Percentiles rank a stretch among this genome's conserved stretches.
Conservation (phyloP, 495 filamentous ascomycete genomes). For the Jackrogersella minutella region DNA sequence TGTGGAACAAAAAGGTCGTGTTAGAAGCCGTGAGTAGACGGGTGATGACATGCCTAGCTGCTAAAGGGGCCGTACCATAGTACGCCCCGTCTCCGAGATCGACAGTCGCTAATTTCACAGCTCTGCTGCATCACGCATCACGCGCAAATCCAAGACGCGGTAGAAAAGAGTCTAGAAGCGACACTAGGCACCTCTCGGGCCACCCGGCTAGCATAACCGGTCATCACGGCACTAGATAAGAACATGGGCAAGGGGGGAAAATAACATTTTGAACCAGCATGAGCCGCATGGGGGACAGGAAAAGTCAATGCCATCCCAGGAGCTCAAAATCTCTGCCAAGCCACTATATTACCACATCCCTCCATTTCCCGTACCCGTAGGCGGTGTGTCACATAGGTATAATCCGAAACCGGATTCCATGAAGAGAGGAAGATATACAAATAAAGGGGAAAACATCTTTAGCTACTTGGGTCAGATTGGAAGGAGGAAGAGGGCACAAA, state of each 20-base stretch:
- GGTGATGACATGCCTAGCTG: conserved; percentile 28
- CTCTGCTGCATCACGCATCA: conserved; percentile 13
- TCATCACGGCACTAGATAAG: conserved; percentile 29
- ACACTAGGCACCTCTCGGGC: conserved; percentile 34
- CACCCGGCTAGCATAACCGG: conserved; percentile 34
- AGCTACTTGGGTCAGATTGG: neutral
- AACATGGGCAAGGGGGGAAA: conserved; percentile 16
- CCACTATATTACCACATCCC: conserved; percentile 14
- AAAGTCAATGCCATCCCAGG: conserved; percentile 27
- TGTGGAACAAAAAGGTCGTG: conserved; percentile 33
- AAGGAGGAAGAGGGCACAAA: neutral
- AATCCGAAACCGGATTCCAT: conserved; percentile 10
- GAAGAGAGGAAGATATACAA: neutral
- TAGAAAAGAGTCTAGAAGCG: conserved; percentile 38
- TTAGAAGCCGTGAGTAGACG: conserved; percentile 25
- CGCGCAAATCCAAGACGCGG: conserved; percentile 22
- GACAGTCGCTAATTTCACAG: conserved; percentile 33
- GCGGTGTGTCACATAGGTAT: conserved; percentile 30
- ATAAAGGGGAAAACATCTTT: conserved; percentile 4
- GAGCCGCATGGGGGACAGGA: conserved; percentile 31
- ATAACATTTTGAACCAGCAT: conserved; percentile 27
- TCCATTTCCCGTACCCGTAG: conserved; percentile 12
- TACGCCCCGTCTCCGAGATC: conserved; percentile 22
- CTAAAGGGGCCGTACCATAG: conserved; percentile 21
- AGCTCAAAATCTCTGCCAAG: conserved; percentile 27